Evolutionary conservation across 2,329 filamentous ascomycete species (phyloP), one percentile per base, ranked within the genome.

Genomic region (Aureobasidium sp.): DNA sequence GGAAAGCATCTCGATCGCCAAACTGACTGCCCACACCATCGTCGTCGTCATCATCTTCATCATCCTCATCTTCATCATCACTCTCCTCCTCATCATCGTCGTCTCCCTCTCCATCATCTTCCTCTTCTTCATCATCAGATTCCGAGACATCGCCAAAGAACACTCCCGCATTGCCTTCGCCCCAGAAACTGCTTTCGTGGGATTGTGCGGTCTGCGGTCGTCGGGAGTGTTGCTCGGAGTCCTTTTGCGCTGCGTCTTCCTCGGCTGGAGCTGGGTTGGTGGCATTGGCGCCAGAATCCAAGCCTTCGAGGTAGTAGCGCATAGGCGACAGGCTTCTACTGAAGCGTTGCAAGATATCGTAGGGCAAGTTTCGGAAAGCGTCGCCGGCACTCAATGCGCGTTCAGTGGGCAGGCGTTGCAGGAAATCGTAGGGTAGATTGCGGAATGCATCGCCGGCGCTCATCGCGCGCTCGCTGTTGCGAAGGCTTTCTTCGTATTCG

Each of bases 291-390:
- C 63, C 42, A 3, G 22, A 29, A 31, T 65, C 64, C 1, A 65
- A 48, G 11, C 58, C 62, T 20, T 70, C 67, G 8, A 79, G 65
- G 49, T 80, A 79, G 59, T 78, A 78, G 15, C 78, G 69, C 66
- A 80, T 77, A 5, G 78, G 78, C 1, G 73, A 73, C 0, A 80
- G 65, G 37, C 75, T 77, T 48, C 77, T 71, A 7, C 74, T 75
- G 27, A 80, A 73, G 0, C 77, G 73, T 53, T 79, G 76, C 8
- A 80, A 68, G 64, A 80, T 77, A 45, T 78, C 77, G 63, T 78
- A 77, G 0, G 78, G 73, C 8, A 74, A 75, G 27, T 78, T 77
- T 17, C 64, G 34, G 52, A 63, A 63, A 9, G 61, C 49, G 29
- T 55, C 45, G 49, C 58, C 59, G 17, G 62, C 55, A 9, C 27